Conservation (phyloP, 1,284 basidiomycete genomes). For the Apiotrichum mycotoxinovorans region DNA sequence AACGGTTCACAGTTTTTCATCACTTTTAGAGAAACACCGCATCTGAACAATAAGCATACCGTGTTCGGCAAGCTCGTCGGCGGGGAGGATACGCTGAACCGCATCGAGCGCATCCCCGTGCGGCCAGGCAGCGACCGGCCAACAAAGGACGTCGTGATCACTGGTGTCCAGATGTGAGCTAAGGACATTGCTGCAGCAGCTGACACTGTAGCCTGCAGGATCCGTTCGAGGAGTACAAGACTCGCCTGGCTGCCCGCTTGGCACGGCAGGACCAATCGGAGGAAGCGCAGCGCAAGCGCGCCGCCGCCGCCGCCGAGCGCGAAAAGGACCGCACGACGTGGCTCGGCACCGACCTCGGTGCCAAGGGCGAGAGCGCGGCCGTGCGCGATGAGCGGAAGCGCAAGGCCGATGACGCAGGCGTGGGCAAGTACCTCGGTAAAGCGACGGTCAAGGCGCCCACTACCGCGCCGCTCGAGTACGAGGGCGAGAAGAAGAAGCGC, state of each 20-base stretch:
- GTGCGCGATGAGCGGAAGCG: slow-evolving; percentile 35
- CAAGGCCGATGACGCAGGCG: slow-evolving; percentile 38
- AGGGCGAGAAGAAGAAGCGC: slow-evolving; percentile 49
- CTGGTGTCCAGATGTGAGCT: slow-evolving; percentile 43
- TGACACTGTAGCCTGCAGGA: slow-evolving; percentile 47
- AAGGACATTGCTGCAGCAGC: not conserved
- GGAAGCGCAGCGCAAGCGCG: slow-evolving; percentile 41
- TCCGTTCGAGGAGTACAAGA: slow-evolving; percentile 52
- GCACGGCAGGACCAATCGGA: slow-evolving; percentile 44
- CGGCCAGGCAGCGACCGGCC: slow-evolving; percentile 84
- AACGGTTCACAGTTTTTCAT: slow-evolving; percentile 82
- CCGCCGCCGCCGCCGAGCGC: slow-evolving; percentile 43
- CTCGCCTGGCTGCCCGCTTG: slow-evolving; percentile 45
- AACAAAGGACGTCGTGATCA: slow-evolving; percentile 65
- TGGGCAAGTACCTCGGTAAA: slow-evolving; percentile 51
- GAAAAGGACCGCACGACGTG: slow-evolving; percentile 53
- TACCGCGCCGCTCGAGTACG: slow-evolving; percentile 32
- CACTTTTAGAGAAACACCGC: slow-evolving; percentile 73
- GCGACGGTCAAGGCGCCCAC: not conserved
- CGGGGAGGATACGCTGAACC: slow-evolving; percentile 82
- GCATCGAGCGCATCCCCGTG: slow-evolving; percentile 73
- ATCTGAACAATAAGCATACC: slow-evolving; percentile 67
- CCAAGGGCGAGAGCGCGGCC: slow-evolving; percentile 36
- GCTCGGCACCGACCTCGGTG: slow-evolving; percentile 50
- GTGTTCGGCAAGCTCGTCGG: slow-evolving; percentile 96